Conservation (phyloP, 495 filamentous ascomycete species). For the Pyrenopolyporus hunteri region DNA sequence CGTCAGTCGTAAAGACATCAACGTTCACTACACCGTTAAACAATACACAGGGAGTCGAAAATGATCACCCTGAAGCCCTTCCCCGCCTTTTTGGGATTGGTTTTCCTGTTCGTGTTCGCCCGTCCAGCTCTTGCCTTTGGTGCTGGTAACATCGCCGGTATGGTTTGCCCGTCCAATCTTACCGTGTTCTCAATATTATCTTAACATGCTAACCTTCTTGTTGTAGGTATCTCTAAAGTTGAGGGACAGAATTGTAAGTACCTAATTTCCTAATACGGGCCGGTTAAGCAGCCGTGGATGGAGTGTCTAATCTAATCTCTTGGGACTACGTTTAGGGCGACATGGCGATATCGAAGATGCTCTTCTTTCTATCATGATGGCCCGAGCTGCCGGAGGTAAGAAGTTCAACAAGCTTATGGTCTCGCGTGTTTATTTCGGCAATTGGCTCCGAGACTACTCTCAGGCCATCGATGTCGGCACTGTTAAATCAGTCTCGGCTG, state of each 20-base stretch:
- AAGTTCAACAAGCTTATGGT: constrained; percentile 89
- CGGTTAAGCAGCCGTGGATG: not conserved
- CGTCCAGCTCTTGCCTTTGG: constrained; percentile 79
- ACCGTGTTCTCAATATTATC: not conserved
- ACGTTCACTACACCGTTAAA: constrained; percentile 4
- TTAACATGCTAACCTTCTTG: constrained; percentile 36
- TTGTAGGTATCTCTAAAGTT: constrained; percentile 68
- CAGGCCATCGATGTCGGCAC: constrained; percentile 87
- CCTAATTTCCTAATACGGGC: not conserved
- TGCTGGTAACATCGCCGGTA: constrained; percentile 77
- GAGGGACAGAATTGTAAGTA: constrained; percentile 78
- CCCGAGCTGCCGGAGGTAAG: constrained; percentile 76
- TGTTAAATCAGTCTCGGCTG: constrained; percentile 83
- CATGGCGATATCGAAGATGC: constrained; percentile 97
- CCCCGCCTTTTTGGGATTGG: constrained; percentile 52
- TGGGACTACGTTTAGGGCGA: constrained; percentile 61
- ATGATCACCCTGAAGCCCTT: constrained; percentile 52
- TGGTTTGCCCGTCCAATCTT: not conserved
- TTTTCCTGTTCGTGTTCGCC: constrained; percentile 54
- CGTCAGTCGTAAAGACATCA: constrained; percentile 2
- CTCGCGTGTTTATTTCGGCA: constrained; percentile 85
- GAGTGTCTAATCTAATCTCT: constrained; percentile 26
- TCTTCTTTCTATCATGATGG: constrained; percentile 75
- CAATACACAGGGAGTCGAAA: constrained; percentile 16
- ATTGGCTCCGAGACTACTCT: constrained; percentile 87